Evolutionary conservation across 352 stramenopile genomes (phyloP).

Genomic region (Phytophthora hybrid): DNA sequence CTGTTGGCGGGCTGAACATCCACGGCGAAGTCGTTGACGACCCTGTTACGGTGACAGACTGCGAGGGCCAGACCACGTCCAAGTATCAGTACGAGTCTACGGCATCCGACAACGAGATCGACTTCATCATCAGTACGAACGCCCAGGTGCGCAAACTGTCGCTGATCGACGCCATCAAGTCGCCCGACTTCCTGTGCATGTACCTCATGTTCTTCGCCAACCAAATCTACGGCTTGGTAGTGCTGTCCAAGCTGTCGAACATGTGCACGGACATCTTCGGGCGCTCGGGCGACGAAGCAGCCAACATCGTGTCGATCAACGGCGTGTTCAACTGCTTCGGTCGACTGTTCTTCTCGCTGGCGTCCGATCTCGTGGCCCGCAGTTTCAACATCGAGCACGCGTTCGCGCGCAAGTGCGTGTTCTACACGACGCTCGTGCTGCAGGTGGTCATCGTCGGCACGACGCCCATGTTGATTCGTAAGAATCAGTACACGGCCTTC

Average conservation of each 20-base stretch:
- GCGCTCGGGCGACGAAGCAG: constrained; percentile 42
- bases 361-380: constrained; percentile 55
- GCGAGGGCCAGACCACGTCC: constrained; percentile 35
- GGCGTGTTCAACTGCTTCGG: constrained; percentile 74
- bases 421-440: constrained; percentile 59
- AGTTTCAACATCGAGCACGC: constrained; percentile 65
- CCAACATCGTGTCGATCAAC: constrained; percentile 73
- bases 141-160: constrained; percentile 57
- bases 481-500: constrained; percentile 69
- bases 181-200: constrained; percentile 70
- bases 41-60: constrained; percentile 24
- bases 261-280: constrained; percentile 70
- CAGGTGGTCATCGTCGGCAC: constrained; percentile 72
- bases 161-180: constrained; percentile 63
- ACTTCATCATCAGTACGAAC: constrained; percentile 49
- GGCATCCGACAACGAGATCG: constrained; percentile 50
- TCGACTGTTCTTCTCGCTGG: constrained; percentile 55
- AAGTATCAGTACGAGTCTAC: constrained; percentile 54
- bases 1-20: constrained; percentile 60
- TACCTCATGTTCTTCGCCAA: constrained; percentile 80
- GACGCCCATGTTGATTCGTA: constrained; percentile 63
- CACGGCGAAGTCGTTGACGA: constrained; percentile 61
- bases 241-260: constrained; percentile 70
- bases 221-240: constrained; percentile 69
- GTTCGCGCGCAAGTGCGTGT: constrained; percentile 68